Base-by-base conservation (phyloP, 345 rosid species). In the Excoecaria cochinchinensis region DNA sequence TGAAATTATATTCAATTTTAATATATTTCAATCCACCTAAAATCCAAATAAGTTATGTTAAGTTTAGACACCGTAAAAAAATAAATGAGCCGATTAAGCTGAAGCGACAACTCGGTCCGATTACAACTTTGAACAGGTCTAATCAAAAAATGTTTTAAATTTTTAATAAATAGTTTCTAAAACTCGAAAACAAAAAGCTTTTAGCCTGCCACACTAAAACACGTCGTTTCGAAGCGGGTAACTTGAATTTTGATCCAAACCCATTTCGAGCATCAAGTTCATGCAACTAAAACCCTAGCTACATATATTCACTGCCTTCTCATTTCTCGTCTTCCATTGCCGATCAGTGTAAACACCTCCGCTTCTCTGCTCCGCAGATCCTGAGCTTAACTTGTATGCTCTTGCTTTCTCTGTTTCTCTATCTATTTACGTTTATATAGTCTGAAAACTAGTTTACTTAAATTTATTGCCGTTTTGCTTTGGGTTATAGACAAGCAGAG, bases 281-380 rank as follows among this genome's bases (percentile, higher is more conserved):
- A 19, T 67, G 39, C 70, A 46, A 12, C 31, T 21, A 67, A 67
- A 67, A 67, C 56, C 71, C 56, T 67, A 47, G n/a, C 17, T 59
- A 21, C 31, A 67, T 44, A 67, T 67, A 44, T 42, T 46, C 53
- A 21, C 3, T 5, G 1, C 21, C 40, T 67, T 48, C 19, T 13
- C 39, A 10, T 12, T 46, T 47, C 19, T 15, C 36, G 1, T 1
- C 10, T 67, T 22, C 36, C 38, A 66, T 1, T 62, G n/a, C 44
- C 7, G 3, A 1, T 16, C 42, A 15, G 47, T 12, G 4, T 4
- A 9, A 24, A 13, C 12, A 1, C 31, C 15, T 59, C 12, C 0
- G 4, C 25, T 7, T 38, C 25, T 10, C 69, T 40, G 24, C 59
- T 42, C 25, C 46, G 56, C 71, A 47, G 70, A 21, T 46, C 31